Evolutionary conservation across 2,329 filamentous ascomycete genomes (phyloP).

Genomic region (Drechmeria coniospora): DNA sequence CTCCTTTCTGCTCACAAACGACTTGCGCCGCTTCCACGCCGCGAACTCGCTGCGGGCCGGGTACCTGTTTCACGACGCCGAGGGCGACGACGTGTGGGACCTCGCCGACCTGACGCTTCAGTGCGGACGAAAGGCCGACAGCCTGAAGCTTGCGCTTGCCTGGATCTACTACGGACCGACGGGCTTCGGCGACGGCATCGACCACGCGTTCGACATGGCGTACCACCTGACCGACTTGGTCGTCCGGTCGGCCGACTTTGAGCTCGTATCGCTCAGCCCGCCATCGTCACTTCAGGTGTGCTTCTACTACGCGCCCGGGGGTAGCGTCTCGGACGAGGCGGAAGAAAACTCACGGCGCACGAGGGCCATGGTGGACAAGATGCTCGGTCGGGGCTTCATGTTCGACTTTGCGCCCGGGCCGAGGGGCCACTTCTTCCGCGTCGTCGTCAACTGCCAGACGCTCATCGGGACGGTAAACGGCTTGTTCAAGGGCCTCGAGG

Average conservation of each 20-base stretch:
- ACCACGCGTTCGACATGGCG: conserved; percentile 57
- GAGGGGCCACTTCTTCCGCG: conserved; percentile 38
- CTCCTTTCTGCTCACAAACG: conserved; percentile 67
- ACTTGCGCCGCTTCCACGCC: conserved; percentile 59
- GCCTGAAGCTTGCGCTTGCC: conserved; percentile 69
- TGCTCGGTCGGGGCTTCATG: conserved; percentile 40
- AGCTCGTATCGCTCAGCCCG: conserved; percentile 57
- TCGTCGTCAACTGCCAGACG: conserved; percentile 42
- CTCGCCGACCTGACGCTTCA: conserved; percentile 84
- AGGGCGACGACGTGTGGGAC: conserved; percentile 57
- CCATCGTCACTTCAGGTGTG: conserved; percentile 86
- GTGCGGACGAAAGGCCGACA: conserved; percentile 74
- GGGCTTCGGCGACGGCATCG: conserved; percentile 55
- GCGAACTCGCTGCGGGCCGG: conserved; percentile 78
- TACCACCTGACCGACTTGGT: conserved; percentile 48
- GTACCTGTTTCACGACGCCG: conserved; percentile 60
- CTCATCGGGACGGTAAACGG: conserved; percentile 32
- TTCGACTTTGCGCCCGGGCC: conserved; percentile 42
- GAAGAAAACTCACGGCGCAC: conserved; percentile 34
- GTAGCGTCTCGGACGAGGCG: conserved; percentile 25
- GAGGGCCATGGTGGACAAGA: conserved; percentile 27
- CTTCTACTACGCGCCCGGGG: conserved; percentile 62
- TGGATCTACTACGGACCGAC: conserved; percentile 77
- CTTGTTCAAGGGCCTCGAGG: conserved; percentile 35
- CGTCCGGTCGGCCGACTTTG: conserved; percentile 39